Conservation (phyloP, 2,329 filamentous ascomycete species). For the Aschersonia sp. region DNA sequence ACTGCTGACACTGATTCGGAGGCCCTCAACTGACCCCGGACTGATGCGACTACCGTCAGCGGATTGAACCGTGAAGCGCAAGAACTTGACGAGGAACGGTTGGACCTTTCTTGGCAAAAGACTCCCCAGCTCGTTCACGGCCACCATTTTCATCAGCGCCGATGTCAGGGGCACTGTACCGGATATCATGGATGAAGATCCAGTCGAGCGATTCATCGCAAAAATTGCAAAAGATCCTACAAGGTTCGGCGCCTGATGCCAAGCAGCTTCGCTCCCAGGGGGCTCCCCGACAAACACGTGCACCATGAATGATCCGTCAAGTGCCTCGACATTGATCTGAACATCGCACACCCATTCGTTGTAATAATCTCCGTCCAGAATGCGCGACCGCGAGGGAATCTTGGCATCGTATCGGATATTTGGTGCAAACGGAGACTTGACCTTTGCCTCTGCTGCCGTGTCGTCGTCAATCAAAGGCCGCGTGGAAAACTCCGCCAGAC, state of each 20-base stretch:
- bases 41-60: conserved; percentile 13
- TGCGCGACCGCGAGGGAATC: conserved; percentile 10
- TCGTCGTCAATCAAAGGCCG: background rate
- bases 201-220: conserved; percentile 22
- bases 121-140: conserved; percentile 18
- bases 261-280: conserved; percentile 27
- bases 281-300: conserved; percentile 52
- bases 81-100: conserved; percentile 24
- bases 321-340: conserved; percentile 41
- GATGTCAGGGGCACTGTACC: conserved; percentile 38
- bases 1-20: conserved; percentile 17
- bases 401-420: conserved; percentile 13
- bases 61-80: conserved; percentile 19
- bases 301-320: conserved; percentile 45
- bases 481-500: background rate
- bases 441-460: background rate
- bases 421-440: conserved; percentile 5
- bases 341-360: conserved; percentile 58
- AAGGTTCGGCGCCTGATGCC: conserved; percentile 38
- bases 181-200: conserved; percentile 21
- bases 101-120: conserved; percentile 21
- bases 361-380: conserved; percentile 28
- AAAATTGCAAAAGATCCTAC: conserved; percentile 49
- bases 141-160: conserved; percentile 28
- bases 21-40: conserved; percentile 12